phyloP scores from a whole-genome alignment of 805 yeast genomes.

The Lachancea nothofagi region DNA sequence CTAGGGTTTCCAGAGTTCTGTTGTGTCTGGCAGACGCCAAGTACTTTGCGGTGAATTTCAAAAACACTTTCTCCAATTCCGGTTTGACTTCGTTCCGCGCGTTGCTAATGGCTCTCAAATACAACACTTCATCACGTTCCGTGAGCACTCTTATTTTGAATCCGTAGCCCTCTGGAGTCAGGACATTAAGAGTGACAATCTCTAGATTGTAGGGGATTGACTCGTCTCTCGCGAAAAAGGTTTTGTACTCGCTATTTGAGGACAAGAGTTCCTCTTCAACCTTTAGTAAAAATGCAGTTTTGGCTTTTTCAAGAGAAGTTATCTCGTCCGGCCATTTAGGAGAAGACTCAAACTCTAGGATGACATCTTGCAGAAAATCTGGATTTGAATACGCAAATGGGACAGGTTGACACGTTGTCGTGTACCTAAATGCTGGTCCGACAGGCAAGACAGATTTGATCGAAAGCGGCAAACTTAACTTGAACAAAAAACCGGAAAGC shows the following conservation, averaged over 20 bases:
- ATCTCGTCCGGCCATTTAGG: slow-evolving; percentile 95
- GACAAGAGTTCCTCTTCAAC: slow-evolving; percentile 44
- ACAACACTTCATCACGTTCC: slow-evolving; percentile 76
- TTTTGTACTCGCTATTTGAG: slow-evolving; percentile 47
- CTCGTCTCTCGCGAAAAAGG: slow-evolving; percentile 61
- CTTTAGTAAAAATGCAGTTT: slow-evolving; percentile 80
- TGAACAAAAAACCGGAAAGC: slow-evolving; percentile 46
- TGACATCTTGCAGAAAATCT: slow-evolving; percentile 72
- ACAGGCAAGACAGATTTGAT: slow-evolving; percentile 69
- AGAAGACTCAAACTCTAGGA: slow-evolving; percentile 84
- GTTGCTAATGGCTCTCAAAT: slow-evolving; percentile 64
- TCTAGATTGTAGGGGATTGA: slow-evolving; percentile 60
- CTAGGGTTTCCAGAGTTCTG: slow-evolving; percentile 64
- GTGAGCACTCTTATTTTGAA: slow-evolving; percentile 71
- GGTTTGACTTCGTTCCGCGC: slow-evolving; percentile 55
- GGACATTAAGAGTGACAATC: slow-evolving; percentile 53
- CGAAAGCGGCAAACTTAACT: slow-evolving; percentile 60
- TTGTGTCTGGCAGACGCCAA: slow-evolving; percentile 72
- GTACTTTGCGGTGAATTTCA: slow-evolving; percentile 59
- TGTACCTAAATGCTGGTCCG: slow-evolving; percentile 66
- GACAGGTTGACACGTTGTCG: slow-evolving; percentile 73
- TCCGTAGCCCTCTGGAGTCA: slow-evolving; percentile 88
- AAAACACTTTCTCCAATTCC: slow-evolving; percentile 53
- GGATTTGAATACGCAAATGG: slow-evolving; percentile 74
- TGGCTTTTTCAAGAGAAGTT: slow-evolving; percentile 77